Percentiles rank a stretch among this genome's conserved stretches.
Conservation (phyloP, 768 basidiomycete genomes). For the Strobilomyces dryophilus region DNA sequence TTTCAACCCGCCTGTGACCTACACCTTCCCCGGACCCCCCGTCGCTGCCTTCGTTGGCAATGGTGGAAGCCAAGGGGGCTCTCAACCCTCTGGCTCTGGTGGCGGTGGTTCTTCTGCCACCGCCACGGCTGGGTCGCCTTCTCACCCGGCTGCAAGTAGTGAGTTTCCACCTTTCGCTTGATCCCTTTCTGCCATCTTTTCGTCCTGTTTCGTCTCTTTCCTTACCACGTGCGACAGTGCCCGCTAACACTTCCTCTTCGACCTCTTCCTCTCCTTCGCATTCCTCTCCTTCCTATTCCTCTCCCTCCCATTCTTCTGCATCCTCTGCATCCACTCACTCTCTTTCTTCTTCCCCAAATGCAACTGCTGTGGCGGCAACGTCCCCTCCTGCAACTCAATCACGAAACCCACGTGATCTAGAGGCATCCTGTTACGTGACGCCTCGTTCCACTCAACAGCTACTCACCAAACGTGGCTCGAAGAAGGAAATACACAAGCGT, state of each 20-base stretch:
- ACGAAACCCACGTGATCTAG: constrained; percentile 5
- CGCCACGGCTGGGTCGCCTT: constrained; percentile 6
- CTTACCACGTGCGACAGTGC: constrained; percentile 22
- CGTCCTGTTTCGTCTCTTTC: constrained; percentile 3
- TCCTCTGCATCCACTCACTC: neutral
- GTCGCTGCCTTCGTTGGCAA: constrained; percentile 40
- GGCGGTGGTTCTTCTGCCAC: constrained; percentile 13
- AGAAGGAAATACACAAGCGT: constrained; percentile 19
- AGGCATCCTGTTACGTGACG: constrained; percentile 15
- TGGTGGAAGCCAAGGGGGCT: constrained; percentile 11
- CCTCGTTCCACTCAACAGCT: constrained; percentile 7
- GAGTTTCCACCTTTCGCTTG: constrained; percentile 6
- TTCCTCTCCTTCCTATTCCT: neutral
- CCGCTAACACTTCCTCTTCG: constrained; percentile 20
- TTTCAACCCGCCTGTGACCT: constrained; percentile 32
- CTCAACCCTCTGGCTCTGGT: constrained; percentile 21
- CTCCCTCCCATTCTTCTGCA: neutral
- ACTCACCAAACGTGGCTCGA: constrained; percentile 18
- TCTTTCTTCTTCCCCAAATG: neutral
- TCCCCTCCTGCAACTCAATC: constrained; percentile 8
- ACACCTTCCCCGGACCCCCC: constrained; percentile 52
- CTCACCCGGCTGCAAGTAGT: constrained; percentile 19
- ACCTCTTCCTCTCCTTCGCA: constrained; percentile 1
- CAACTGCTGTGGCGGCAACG: neutral
- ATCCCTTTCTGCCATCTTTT: neutral